Evolutionary conservation across 768 basidiomycete genomes (phyloP), one percentile per base, ranked within the genome.

Genomic region (Suillus subalutaceus): DNA sequence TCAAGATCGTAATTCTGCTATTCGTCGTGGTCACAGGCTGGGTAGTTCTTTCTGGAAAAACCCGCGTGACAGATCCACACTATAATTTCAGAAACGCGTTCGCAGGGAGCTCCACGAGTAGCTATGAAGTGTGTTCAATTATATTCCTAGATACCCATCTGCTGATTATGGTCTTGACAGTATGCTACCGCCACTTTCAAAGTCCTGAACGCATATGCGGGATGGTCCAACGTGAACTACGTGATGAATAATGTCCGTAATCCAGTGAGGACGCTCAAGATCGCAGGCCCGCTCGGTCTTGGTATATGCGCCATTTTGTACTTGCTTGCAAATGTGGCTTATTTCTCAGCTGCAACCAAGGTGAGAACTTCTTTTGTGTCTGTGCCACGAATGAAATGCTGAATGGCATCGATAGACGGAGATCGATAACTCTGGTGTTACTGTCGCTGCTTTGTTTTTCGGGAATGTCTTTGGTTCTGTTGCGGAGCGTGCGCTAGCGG

Each of bases 141-240:
- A 4, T 2, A 23, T 48, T 13, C 12, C 1, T 23, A 48, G 10
- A 48, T n/a, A 5, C 6, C 2, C 10, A 23, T 48, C 2, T 23
- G 46, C 6, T 13, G 12, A 48, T 12, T 23, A 23, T 6, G n/a
- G n/a, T 23, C 13, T 48, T 8, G 23, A n/a, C 62, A 87, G 86
- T 89, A 87, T 64, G 87, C 86, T 1, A 86, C 86, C 0, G 87
- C 85, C 3, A 86, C 81, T 0, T 86, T 86, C 81, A 87, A 88
- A 67, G 85, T 88, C 32, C 74, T 88, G 30, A 78, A 79, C 63
- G 72, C 82, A 2, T 85, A 82, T 64, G 53, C 72, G 2, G 86
- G 86, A 6, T 87, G 87, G 86, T 84, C 83, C 2, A 84, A 83
- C 55, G 83, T 84, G 32, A 87, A 87, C 69, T 86, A 85, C 63